Evolutionary conservation across 768 basidiomycete genomes (phyloP).

Genomic region (Cystofilobasidium capitatum): DNA sequence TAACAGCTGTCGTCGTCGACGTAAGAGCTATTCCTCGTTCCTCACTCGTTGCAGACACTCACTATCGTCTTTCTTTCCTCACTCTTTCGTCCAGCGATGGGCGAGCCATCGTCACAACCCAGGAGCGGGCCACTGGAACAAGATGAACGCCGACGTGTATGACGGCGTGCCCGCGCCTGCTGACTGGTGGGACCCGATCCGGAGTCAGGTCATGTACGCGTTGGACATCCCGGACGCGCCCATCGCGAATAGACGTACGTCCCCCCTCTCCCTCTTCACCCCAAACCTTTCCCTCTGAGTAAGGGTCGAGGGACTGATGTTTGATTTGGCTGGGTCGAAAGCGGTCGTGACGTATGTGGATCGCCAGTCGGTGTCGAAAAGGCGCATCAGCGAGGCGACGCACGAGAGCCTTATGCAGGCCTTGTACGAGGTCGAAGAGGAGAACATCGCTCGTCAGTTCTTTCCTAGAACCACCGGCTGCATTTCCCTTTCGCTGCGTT

Average conservation of each 20-base stretch:
- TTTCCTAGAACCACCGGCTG: too few relatives aligned
- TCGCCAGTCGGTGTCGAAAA: background rate
- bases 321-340: background rate
- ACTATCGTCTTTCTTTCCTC: background rate
- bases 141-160: slow-evolving; percentile 12
- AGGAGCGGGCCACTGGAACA: slow-evolving; percentile 3
- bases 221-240: background rate
- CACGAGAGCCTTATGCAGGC: background rate
- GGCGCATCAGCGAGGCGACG: background rate
- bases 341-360: background rate
- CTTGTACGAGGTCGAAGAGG: background rate
- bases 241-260: background rate
- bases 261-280: background rate
- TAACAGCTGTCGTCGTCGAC: slow-evolving; percentile 15
- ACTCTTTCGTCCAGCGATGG: background rate
- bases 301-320: too few relatives aligned
- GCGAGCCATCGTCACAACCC: slow-evolving; percentile 7
- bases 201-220: slow-evolving; percentile 14
- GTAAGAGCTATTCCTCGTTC: background rate
- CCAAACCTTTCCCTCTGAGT: too few relatives aligned
- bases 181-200: slow-evolving; percentile 24
- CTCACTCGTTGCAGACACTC: background rate
- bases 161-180: background rate
- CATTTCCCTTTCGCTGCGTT: too few relatives aligned
- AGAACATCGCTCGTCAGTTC: background rate